Evolutionary conservation across 306 rosid genomes (phyloP).

Genomic region (Prunus campanulata): DNA sequence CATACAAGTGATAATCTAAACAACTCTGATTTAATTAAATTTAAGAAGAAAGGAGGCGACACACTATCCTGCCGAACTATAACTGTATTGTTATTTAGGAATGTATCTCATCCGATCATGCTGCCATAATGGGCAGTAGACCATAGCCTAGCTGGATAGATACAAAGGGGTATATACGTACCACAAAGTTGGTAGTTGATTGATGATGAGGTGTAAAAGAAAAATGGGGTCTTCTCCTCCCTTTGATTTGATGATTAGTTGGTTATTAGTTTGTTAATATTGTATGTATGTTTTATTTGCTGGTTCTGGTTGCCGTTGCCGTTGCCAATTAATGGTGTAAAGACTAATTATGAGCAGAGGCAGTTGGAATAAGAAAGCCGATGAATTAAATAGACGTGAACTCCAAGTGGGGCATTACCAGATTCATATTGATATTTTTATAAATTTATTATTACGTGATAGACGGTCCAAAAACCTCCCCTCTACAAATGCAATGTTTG

Average conservation of each 20-base stretch:
- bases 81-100: too few species aligned
- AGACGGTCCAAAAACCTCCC: too few species aligned
- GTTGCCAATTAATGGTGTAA: background rate
- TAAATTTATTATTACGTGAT: too few species aligned
- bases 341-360: background rate
- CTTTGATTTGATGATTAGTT: background rate
- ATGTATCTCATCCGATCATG: too few species aligned
- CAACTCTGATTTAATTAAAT: too few species aligned
- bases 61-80: too few species aligned
- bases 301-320: background rate
- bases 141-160: too few species aligned
- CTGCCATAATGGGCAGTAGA: too few species aligned
- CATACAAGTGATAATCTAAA: too few species aligned
- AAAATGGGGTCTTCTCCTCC: background rate
- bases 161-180: too few species aligned
- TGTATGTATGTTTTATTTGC: background rate
- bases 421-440: too few species aligned
- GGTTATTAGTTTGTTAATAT: background rate
- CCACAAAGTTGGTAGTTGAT: background rate
- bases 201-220: background rate
- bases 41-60: too few species aligned
- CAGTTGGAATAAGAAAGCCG: background rate
- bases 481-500: background rate
- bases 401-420: background rate
- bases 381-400: background rate